Base-by-base conservation (phyloP, 768 basidiomycete species). In the Tylopilus intermedius region DNA sequence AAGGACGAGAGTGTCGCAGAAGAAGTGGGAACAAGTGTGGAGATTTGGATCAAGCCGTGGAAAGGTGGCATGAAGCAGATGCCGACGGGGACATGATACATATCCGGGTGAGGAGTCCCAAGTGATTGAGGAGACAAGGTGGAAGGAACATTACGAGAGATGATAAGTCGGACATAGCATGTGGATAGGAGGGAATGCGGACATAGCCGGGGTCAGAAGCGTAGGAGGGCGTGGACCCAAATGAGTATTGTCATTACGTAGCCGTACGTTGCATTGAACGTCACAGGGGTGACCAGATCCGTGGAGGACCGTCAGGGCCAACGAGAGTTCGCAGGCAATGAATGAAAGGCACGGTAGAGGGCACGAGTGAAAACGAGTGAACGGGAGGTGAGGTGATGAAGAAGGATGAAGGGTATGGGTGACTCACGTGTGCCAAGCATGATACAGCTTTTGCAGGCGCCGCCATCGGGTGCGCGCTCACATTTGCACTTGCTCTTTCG, bases 401-500 rank as follows among this genome's bases (percentile, higher is more conserved):
- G 29, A 39, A 35, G 3, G 21, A 30, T n/a, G 18, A 52, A 49
- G 51, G 13, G 2, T 11, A 49, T 11, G 26, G 24, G 18, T 5
- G 22, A 71, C 79, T 73, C 60, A 90, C 90, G 67, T 32, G 85
- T 88, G 45, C 80, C 80, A 15, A 88, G 75, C 76, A 86, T 77
- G 38, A 83, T 71, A 66, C 90, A 93, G 61, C 80, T 88, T 64
- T 84, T 84, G 72, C 90, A 93, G 18, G 84, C 80, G 53, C 84
- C 80, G 37, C 72, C 77, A 33, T 78, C 74, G 11, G 71, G 69
- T 9, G 79, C 55, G 33, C 87, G 82, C 69, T 91, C 90, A 68
- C 90, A 92, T 71, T 91, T 91, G 75, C 90, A 92, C 64, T 91
- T 91, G 63, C 83, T 87, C 69, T 92, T 92, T 51, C 90, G 80